Evolutionary conservation across 768 basidiomycete genomes (phyloP).

Genomic region (Phallus indusiatus): DNA sequence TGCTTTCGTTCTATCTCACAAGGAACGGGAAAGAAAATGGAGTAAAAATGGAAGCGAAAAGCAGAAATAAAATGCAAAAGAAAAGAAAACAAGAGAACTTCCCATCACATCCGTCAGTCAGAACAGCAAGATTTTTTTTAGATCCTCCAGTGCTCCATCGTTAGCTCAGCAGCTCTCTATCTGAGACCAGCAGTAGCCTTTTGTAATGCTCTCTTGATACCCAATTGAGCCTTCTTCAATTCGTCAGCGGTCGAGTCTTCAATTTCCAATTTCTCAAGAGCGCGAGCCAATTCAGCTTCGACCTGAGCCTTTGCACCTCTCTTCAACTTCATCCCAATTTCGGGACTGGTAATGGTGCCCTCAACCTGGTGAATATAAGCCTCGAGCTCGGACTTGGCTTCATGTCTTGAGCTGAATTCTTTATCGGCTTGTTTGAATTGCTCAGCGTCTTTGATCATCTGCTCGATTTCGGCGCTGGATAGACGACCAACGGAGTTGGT

Average conservation of each 20-base stretch:
- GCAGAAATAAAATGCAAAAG: background rate
- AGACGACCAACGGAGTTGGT: conserved; percentile 99
- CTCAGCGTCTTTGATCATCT: conserved; percentile 99
- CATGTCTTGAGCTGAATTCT: conserved; percentile 96
- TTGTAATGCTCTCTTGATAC: conserved; percentile 94
- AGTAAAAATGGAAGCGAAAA: background rate
- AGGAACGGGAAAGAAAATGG: background rate
- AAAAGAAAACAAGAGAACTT: background rate
- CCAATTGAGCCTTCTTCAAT: conserved; percentile 90
- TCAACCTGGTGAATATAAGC: conserved; percentile 96
- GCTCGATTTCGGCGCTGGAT: conserved; percentile 94
- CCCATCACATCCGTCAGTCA: background rate
- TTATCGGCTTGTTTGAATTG: conserved; percentile 95
- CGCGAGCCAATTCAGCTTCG: conserved; percentile 95
- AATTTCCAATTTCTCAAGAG: conserved; percentile 96
- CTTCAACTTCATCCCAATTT: conserved; percentile 98
- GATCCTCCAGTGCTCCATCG: background rate
- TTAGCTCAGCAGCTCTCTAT: conserved; percentile 27
- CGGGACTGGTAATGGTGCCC: conserved; percentile 90
- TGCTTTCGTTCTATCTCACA: background rate
- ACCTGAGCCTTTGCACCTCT: conserved; percentile 91
- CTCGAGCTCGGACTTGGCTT: conserved; percentile 97
- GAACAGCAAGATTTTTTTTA: background rate
- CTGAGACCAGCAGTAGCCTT: conserved; percentile 91
- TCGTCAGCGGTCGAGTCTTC: conserved; percentile 92